phyloP scores from a whole-genome alignment of 768 basidiomycete species.

The Xerocomellus amylosporus region DNA sequence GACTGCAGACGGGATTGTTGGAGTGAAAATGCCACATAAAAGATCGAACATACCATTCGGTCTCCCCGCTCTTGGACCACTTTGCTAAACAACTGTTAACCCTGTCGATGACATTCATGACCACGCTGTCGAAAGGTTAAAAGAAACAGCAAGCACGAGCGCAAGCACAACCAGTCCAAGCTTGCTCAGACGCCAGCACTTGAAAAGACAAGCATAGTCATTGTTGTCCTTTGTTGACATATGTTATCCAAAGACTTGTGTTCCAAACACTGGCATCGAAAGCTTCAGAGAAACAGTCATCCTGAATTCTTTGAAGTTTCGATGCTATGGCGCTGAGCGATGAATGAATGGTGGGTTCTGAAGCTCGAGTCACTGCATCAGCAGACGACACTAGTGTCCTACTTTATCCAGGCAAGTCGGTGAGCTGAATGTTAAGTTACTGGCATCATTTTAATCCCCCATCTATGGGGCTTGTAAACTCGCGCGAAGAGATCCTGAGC shows the following conservation, averaged over 20 bases:
- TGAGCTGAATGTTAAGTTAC: not conserved
- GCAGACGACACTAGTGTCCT: not conserved
- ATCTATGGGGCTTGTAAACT: not conserved
- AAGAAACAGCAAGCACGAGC: slow-evolving; percentile 15
- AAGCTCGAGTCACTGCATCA: not conserved
- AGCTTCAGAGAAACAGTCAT: no score
- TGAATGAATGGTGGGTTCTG: not conserved
- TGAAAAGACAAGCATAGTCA: slow-evolving; percentile 22
- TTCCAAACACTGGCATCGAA: slow-evolving; percentile 15
- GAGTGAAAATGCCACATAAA: slow-evolving; percentile 16
- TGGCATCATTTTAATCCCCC: not conserved
- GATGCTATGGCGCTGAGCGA: no score
- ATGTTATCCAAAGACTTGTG: slow-evolving; percentile 24
- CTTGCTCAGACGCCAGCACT: slow-evolving; percentile 15
- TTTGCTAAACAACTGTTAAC: slow-evolving; percentile 48
- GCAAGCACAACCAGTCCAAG: slow-evolving; percentile 11
- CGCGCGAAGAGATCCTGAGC: no score
- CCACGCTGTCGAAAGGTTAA: slow-evolving; percentile 9
- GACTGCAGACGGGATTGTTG: slow-evolving; percentile 41
- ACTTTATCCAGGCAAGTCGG: not conserved
- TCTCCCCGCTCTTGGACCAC: slow-evolving; percentile 61
- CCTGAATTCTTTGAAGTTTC: no score
- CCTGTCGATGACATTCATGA: slow-evolving; percentile 60
- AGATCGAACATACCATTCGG: slow-evolving; percentile 51
- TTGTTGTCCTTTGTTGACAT: slow-evolving; percentile 29